Base-by-base conservation (phyloP, 768 basidiomycete genomes). In the Lactifluus pinguis region DNA sequence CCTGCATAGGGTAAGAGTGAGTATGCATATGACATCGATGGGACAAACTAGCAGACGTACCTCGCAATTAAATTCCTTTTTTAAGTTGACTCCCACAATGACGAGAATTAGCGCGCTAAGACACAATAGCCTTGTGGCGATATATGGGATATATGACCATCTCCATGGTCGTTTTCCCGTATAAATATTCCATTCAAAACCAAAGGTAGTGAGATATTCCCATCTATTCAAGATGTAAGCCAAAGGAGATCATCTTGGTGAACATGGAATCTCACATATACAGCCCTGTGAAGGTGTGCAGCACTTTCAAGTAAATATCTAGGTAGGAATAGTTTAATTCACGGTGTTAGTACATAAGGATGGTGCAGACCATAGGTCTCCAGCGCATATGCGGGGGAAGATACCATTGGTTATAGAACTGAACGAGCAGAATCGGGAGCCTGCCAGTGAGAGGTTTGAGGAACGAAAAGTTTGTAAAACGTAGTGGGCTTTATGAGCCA, bases 141-240 rank as follows among this genome's bases (percentile, higher is more conserved):
- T 6, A 39, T 61, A 61, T 3, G 36, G 17, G 19, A 54, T 48
- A n/a, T 56, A 49, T 4, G 60, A 61, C 60, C 60, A 61, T 30
- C 60, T 54, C 54, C 54, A 56, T 14, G n/a, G 54, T 14, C 60
- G 54, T n/a, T 30, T n/a, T 19, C 60, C 48, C n/a, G 60, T 61
- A 54, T 36, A 56, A 11, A 61, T 21, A 32, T 56, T 39, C 54
- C 47, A 50, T 14, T 55, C 54, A 13, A 61, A 61, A 14, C 9
- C 30, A 10, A 61, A 29, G 0, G 54, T 50, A 13, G 30, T 61
- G 8, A 56, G 3, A 34, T 21, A 61, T 29, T 61, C 60, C 60
- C 60, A 61, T 15, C 59, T 60, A n/a, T 15, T 6, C 19, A 1
- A 30, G 41, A 7, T 17, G 44, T 45, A n/a, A 45, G 19, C n/a